Evolutionary conservation across 768 basidiomycete species (phyloP), one percentile per base, ranked within the genome.

Genomic region (Lentinula edodes): DNA sequence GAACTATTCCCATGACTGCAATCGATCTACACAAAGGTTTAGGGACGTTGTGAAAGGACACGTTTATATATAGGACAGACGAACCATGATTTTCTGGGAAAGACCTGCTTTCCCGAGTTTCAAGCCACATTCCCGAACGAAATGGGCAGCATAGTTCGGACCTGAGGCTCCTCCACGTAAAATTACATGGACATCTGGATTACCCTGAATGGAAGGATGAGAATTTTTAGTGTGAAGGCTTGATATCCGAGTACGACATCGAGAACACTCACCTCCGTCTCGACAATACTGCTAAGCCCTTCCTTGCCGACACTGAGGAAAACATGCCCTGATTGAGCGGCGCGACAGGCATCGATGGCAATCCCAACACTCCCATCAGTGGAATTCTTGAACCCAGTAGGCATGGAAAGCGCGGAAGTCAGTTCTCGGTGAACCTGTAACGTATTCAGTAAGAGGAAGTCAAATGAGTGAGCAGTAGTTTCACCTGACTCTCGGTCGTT

Each of bases 291-390:
- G 67, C 90, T 92, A 67, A 95, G 73, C 12, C 96, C 96, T 74
- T 97, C 95, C 76, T 98, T 98, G 35, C 95, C 97, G 36, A 99
- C 97, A 66, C 89, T 91, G 16, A 99, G 81, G 85, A 99, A 99
- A 62, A 95, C 93, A 73, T 99, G 96, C 1, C 92, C 91, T 60
- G 84, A 83, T 62, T 87, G 84, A 16, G 97, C 95, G 15, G 96
- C 92, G 39, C 95, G 85, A 75, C 95, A 98, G 2, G 96, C 96
- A 73, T 99, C 95, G 50, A 98, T 83, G 0, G 97, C 95, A 65
- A 98, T 91, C 53, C 87, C 85, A 46, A 96, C 84, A 34, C 87
- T 88, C 42, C 97, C 97, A 67, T 98, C 97, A 1, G 96, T 98
- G 10, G 92, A 92, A 69, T 99, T 99, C 77, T 99, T 99, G 86